These are phyloP conservation scores for Perkinsela sp. DNA, from an alignment of 208 protist species.

Conservation along the genomic window DNA sequence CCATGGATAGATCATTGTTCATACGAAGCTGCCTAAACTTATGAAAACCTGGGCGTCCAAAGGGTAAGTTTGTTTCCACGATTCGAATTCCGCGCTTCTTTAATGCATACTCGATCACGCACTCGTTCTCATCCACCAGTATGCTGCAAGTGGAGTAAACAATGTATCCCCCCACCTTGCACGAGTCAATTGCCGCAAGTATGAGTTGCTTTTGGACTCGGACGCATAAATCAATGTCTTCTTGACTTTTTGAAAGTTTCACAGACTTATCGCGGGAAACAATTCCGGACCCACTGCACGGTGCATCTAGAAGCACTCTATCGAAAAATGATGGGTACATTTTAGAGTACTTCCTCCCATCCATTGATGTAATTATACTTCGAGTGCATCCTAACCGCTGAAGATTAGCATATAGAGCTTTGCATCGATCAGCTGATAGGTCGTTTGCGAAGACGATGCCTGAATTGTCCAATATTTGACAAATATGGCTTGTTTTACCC, in stretches of 20 bases:
- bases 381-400: slow-evolving; percentile 79
- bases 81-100: slow-evolving; percentile 65
- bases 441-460: slow-evolving; percentile 95
- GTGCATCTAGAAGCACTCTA: slow-evolving; percentile 84
- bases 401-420: slow-evolving; percentile 84
- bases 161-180: slow-evolving; percentile 76
- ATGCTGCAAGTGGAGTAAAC: slow-evolving; percentile 95
- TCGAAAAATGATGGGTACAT: slow-evolving; percentile 58
- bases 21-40: slow-evolving; percentile 53
- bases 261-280: slow-evolving; percentile 88
- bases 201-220: slow-evolving; percentile 86
- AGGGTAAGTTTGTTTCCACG: slow-evolving; percentile 72
- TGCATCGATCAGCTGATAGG: slow-evolving; percentile 66
- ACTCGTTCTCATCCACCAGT: slow-evolving; percentile 91
- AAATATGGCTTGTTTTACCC: slow-evolving; percentile 93
- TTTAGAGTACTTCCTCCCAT: slow-evolving; percentile 60
- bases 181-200: slow-evolving; percentile 82
- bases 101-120: slow-evolving; percentile 86
- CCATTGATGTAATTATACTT: slow-evolving; percentile 75
- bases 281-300: slow-evolving; percentile 93
- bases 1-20: slow-evolving; percentile 23
- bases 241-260: slow-evolving; percentile 64
- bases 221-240: slow-evolving; percentile 64
- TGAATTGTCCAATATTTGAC: slow-evolving; percentile 91
- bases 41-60: slow-evolving; percentile 66